Evolutionary conservation across 2,329 filamentous ascomycete genomes (phyloP).

Genomic region (Chrysosporium keratinophilum): DNA sequence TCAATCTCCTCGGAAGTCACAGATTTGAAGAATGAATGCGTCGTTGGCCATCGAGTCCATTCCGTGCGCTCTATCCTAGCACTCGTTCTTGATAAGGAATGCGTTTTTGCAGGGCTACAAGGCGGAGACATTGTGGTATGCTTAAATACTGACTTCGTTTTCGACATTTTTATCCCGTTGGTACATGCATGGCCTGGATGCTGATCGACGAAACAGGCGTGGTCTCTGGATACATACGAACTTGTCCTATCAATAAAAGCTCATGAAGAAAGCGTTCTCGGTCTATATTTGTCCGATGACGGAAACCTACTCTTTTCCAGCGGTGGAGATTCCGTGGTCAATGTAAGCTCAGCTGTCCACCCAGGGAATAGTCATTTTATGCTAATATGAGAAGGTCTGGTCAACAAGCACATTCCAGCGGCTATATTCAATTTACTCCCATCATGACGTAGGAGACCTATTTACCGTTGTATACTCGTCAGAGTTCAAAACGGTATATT

Average conservation of each 20-base stretch:
- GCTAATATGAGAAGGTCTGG: slow-evolving; percentile 52
- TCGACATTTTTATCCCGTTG: not conserved
- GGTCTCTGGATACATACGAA: slow-evolving; percentile 81
- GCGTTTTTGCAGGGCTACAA: slow-evolving; percentile 85
- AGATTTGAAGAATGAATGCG: slow-evolving; percentile 1
- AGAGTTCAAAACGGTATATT: slow-evolving; percentile 69
- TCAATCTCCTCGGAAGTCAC: not conserved
- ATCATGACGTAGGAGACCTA: slow-evolving; percentile 88
- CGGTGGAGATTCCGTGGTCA: slow-evolving; percentile 85
- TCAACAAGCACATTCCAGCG: slow-evolving; percentile 63
- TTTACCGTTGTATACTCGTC: slow-evolving; percentile 88
- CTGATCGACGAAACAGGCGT: slow-evolving; percentile 43
- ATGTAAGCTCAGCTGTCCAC: slow-evolving; percentile 41
- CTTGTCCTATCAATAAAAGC: slow-evolving; percentile 69
- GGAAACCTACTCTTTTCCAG: slow-evolving; percentile 74
- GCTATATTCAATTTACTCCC: slow-evolving; percentile 82
- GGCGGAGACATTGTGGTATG: slow-evolving; percentile 75
- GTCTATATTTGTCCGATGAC: slow-evolving; percentile 68
- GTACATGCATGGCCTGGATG: slow-evolving; percentile 7
- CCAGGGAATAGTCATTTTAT: not conserved
- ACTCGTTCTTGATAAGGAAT: slow-evolving; percentile 66
- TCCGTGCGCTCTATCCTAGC: slow-evolving; percentile 49
- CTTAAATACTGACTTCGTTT: slow-evolving; percentile 5
- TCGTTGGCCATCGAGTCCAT: slow-evolving; percentile 34
- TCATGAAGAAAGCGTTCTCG: slow-evolving; percentile 83